phyloP scores from a whole-genome alignment of 2,329 filamentous ascomycete species.

The Epichloe gansuensis region DNA sequence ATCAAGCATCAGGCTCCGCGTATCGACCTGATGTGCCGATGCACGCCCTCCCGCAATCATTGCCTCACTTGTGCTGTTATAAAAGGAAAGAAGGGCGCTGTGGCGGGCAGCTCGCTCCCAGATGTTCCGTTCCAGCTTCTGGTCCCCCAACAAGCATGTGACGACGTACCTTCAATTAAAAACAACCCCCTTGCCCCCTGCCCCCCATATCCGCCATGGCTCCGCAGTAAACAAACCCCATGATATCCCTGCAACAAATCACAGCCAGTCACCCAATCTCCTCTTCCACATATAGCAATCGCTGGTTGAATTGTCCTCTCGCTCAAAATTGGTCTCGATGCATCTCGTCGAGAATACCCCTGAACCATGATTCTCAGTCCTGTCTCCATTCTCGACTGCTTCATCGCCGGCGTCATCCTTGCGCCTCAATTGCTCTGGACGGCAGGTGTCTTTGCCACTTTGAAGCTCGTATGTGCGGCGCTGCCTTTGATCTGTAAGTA shows the following conservation, averaged over 20 bases:
- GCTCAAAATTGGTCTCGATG: not conserved
- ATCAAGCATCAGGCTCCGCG: too few species aligned
- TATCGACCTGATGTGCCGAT: too few species aligned
- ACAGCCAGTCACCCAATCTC: not conserved
- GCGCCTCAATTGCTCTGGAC: constrained; percentile 58
- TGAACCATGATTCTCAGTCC: constrained; percentile 56
- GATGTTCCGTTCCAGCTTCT: too few species aligned
- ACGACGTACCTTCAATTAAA: not conserved
- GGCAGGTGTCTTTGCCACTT: constrained; percentile 48
- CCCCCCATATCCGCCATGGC: too few species aligned
- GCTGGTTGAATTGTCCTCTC: not conserved
- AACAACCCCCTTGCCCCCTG: too few species aligned
- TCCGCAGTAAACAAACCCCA: too few species aligned
- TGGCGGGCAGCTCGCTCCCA: too few species aligned
- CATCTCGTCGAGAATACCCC: not conserved
- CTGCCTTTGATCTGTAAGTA: constrained; percentile 40
- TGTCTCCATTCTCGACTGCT: constrained; percentile 64
- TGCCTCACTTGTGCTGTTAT: too few species aligned
- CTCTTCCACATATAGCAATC: not conserved
- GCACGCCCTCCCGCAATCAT: too few species aligned
- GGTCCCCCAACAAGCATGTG: not conserved
- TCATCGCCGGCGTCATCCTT: constrained; percentile 59
- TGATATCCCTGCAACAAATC: too few species aligned
- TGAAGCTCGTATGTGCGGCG: constrained; percentile 52
- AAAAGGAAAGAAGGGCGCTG: too few species aligned